Evolutionary conservation across 257 asterid genomes (phyloP).

Genomic region (Osmanthus fragrans): DNA sequence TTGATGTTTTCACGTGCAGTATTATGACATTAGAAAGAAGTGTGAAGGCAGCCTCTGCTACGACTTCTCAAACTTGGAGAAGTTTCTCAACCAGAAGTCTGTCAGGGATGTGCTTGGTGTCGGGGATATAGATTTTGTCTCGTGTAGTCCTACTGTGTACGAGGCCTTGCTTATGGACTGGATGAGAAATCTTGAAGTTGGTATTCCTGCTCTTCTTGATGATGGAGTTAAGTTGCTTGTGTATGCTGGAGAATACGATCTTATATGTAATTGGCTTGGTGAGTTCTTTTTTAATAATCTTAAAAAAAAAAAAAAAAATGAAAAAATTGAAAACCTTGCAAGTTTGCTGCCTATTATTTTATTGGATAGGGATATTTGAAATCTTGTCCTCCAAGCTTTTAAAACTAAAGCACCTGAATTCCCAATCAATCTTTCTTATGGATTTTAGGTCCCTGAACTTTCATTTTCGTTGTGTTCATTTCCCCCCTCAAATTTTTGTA

Average conservation of each 20-base stretch:
- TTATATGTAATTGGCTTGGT: conserved; percentile 88
- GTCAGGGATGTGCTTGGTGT: conserved; percentile 68
- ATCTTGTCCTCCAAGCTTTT: not conserved
- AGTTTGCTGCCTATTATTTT: not conserved
- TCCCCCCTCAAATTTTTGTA: not conserved
- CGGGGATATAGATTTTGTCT: conserved; percentile 69
- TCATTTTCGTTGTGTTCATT: not conserved
- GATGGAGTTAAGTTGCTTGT: conserved; percentile 67
- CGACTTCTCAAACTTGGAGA: conserved; percentile 76
- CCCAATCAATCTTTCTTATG: not conserved
- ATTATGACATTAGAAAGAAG: conserved; percentile 72
- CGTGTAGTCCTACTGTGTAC: conserved; percentile 69
- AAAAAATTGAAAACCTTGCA: not conserved
- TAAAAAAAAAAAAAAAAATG: no score
- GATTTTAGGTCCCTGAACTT: not conserved
- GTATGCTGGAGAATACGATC: conserved; percentile 80
- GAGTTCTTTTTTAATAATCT: conserved; percentile 4
- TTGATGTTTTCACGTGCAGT: conserved; percentile 37
- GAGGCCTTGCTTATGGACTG: conserved; percentile 82
- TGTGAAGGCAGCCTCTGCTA: conserved; percentile 76
- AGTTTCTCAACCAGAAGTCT: conserved; percentile 53
- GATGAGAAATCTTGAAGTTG: conserved; percentile 83
- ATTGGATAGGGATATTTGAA: not conserved
- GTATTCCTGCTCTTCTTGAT: conserved; percentile 75
- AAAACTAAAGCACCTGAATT: not conserved